A percentile compares a stretch with the other conserved stretches of the same genome.
Conservation (phyloP, 2,329 filamentous ascomycete genomes). For the Penicillium brevicompactum region DNA sequence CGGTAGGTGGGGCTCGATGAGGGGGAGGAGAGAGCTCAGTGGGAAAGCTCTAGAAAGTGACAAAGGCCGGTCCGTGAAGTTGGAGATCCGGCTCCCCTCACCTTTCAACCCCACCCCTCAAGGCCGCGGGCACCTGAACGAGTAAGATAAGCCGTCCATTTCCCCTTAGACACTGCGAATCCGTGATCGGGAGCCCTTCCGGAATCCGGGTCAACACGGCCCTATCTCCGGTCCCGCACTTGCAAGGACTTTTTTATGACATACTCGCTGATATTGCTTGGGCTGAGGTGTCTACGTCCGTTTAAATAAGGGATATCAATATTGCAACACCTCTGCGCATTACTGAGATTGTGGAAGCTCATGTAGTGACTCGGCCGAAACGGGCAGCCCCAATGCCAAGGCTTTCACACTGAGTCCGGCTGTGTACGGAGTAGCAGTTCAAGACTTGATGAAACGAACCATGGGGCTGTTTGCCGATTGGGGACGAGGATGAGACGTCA, state of each 20-base stretch:
- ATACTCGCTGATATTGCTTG: too few species aligned
- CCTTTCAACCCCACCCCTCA: background rate
- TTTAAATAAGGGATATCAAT: too few species aligned
- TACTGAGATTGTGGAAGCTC: too few species aligned
- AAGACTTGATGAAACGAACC: too few species aligned
- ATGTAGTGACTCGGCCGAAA: too few species aligned
- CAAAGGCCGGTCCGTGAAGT: background rate
- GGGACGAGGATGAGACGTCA: too few species aligned
- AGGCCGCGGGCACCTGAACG: background rate
- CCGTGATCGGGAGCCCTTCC: constrained; percentile 5
- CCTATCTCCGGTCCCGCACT: background rate
- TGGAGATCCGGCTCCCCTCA: constrained; percentile 11
- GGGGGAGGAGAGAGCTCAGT: constrained; percentile 15
- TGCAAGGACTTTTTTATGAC: background rate
- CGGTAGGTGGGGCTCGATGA: constrained; percentile 15
- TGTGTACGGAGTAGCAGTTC: too few species aligned
- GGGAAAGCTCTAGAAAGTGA: background rate
- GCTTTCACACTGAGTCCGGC: too few species aligned
- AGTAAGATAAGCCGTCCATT: constrained; percentile 1
- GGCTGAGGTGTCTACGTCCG: too few species aligned
- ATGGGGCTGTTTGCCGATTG: too few species aligned
- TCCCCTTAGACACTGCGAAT: background rate
- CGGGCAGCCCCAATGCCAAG: too few species aligned
- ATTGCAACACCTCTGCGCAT: too few species aligned
- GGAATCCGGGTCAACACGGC: background rate